Evolutionary conservation across 169 alveolate species (phyloP).

Genomic region (Eimeria sp.): DNA sequence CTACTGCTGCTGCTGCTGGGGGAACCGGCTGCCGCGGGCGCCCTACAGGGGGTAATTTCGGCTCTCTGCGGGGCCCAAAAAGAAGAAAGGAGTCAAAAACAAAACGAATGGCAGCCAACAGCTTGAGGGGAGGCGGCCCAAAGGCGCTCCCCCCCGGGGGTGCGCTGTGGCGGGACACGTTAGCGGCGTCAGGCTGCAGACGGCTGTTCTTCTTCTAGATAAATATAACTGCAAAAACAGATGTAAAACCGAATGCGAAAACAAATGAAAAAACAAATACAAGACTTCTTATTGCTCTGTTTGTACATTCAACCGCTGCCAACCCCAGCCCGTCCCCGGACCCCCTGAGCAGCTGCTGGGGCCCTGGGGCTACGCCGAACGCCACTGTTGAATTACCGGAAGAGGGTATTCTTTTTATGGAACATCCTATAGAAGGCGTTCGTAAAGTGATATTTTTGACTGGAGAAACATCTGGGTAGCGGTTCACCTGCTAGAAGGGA

Average conservation of each 20-base stretch:
- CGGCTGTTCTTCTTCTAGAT: not conserved
- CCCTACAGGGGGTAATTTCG: not conserved
- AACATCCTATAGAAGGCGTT: not conserved
- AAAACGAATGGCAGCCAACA: conserved; percentile 13
- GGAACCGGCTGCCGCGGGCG: not conserved
- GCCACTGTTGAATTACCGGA: not conserved
- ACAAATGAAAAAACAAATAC: not conserved
- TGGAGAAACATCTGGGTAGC: not conserved
- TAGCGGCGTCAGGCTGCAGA: conserved; percentile 1
- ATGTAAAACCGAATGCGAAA: not conserved
- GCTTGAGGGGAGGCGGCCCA: not conserved
- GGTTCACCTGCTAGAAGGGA: not conserved
- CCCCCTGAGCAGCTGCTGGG: conserved; percentile 30
- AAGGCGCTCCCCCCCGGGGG: not conserved
- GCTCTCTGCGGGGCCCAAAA: not conserved
- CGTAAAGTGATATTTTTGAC: too few species aligned
- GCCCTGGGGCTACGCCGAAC: conserved; percentile 40
- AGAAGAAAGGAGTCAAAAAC: conserved; percentile 24
- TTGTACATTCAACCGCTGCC: not conserved
- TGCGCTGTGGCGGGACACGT: conserved; percentile 38
- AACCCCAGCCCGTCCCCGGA: conserved; percentile 14
- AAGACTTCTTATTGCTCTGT: not conserved
- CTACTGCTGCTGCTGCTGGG: not conserved
- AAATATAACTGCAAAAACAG: conserved; percentile 15
- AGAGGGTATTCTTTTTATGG: not conserved